Percentiles rank a stretch among this genome's conserved stretches.
Conservation (phyloP, 495 filamentous ascomycete species). For the Penicillium robsamsonii region DNA sequence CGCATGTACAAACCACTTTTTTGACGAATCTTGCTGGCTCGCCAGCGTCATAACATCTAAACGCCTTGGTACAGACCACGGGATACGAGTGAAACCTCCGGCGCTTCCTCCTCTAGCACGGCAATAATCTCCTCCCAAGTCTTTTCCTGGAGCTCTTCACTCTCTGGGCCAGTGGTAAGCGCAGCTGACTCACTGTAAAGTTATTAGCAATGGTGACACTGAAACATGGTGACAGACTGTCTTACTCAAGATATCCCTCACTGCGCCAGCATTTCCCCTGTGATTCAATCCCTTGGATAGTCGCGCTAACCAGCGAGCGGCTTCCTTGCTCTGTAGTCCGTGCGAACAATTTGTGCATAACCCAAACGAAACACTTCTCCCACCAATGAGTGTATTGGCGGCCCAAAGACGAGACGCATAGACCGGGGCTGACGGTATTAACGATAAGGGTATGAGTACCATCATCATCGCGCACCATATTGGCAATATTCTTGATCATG, state of each 20-base stretch:
- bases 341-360: slow-evolving; percentile 42
- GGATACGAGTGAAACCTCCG: slow-evolving; percentile 17
- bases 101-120: slow-evolving; percentile 29
- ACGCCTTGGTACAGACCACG: slow-evolving; percentile 4
- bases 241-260: slow-evolving; percentile 47
- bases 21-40: neutral
- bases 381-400: slow-evolving; percentile 41
- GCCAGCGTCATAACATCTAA: neutral
- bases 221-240: neutral
- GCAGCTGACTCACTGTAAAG: slow-evolving; percentile 38
- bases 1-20: neutral
- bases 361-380: slow-evolving; percentile 36
- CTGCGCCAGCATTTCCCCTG: slow-evolving; percentile 52
- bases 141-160: slow-evolving; percentile 35
- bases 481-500: slow-evolving; percentile 38
- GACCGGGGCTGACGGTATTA: slow-evolving; percentile 46
- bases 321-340: slow-evolving; percentile 50
- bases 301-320: slow-evolving; percentile 51
- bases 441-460: slow-evolving; percentile 44
- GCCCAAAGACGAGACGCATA: slow-evolving; percentile 41
- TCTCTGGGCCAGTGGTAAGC: slow-evolving; percentile 33
- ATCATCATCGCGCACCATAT: slow-evolving; percentile 28
- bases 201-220: slow-evolving; percentile 6
- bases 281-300: slow-evolving; percentile 45
- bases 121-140: slow-evolving; percentile 43